Evolutionary conservation across 2,329 filamentous ascomycete species (phyloP).

Genomic region (Trichoderma guizhouense): DNA sequence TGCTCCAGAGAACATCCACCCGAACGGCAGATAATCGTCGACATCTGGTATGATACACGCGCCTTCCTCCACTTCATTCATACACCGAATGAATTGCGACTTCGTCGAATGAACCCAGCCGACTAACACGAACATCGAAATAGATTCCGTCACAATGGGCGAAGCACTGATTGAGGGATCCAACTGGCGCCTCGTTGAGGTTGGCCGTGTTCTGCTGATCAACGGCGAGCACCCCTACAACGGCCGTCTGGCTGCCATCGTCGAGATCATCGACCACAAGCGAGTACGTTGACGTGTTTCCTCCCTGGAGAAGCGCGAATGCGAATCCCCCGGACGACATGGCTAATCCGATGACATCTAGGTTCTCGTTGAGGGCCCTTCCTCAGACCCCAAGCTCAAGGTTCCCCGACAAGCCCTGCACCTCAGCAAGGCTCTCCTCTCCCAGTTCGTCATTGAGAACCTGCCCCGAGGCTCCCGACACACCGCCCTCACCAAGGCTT

Average conservation of each 20-base stretch:
- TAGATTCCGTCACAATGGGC: slow-evolving; percentile 65
- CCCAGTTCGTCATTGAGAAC: slow-evolving; percentile 80
- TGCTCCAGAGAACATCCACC: slow-evolving; percentile 37
- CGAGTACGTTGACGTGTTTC: slow-evolving; percentile 68
- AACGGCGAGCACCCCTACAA: slow-evolving; percentile 71
- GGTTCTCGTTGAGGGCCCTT: slow-evolving; percentile 95
- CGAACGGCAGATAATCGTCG: slow-evolving; percentile 38
- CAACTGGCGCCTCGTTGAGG: slow-evolving; percentile 94
- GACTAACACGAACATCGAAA: slow-evolving; percentile 32
- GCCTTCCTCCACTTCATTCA: slow-evolving; percentile 25
- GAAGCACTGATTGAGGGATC: slow-evolving; percentile 78
- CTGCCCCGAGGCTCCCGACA: slow-evolving; percentile 82
- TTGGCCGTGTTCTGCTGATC: slow-evolving; percentile 95
- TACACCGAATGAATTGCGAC: slow-evolving; percentile 19
- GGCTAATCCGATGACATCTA: slow-evolving; percentile 41
- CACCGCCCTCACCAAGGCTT: slow-evolving; percentile 78
- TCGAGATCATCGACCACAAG: slow-evolving; percentile 99
- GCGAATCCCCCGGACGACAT: slow-evolving; percentile 16
- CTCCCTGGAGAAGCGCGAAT: neutral
- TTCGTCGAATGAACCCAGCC: slow-evolving; percentile 22
- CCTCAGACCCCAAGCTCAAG: slow-evolving; percentile 71
- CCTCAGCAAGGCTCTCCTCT: slow-evolving; percentile 82
- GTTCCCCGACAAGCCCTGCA: slow-evolving; percentile 84
- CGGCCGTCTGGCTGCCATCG: slow-evolving; percentile 87
- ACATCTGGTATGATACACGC: slow-evolving; percentile 38